Evolutionary conservation across 306 rosid genomes (phyloP).

Genomic region (Fagus crenata): DNA sequence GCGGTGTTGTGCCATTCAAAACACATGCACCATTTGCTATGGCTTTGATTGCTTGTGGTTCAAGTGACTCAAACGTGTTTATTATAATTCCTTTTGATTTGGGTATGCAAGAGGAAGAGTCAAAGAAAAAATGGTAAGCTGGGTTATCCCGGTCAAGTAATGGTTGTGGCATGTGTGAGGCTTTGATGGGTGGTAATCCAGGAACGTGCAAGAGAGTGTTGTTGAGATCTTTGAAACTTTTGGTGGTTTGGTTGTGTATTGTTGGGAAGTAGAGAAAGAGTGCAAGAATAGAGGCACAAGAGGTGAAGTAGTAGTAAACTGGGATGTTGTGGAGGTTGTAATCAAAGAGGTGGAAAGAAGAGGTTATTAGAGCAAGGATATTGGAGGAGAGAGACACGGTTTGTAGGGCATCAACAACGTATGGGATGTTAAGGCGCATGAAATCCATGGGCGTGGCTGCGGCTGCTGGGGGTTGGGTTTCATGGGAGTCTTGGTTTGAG

Average conservation of each 20-base stretch:
- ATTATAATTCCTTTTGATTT: conserved; percentile 10
- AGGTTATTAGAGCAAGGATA: conserved; percentile 21
- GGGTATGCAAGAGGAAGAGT: not conserved
- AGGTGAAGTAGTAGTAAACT: conserved; percentile 21
- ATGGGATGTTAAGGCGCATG: conserved; percentile 7
- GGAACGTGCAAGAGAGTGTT: conserved; percentile 8
- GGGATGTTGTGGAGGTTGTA: conserved; percentile 24
- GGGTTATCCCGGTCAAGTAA: conserved; percentile 13
- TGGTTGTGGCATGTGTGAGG: conserved; percentile 10
- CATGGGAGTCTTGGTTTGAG: not conserved
- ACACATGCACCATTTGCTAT: conserved; percentile 11
- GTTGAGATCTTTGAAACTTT: conserved; percentile 17
- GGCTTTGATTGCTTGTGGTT: conserved; percentile 2
- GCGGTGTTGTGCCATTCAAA: conserved; percentile 11
- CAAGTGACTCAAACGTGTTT: conserved; percentile 20
- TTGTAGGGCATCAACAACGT: conserved; percentile 8
- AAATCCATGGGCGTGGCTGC: not conserved
- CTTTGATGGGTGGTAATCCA: conserved; percentile 16
- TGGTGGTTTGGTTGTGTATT: conserved; percentile 24
- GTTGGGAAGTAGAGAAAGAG: conserved; percentile 27
- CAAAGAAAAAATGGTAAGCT: not conserved
- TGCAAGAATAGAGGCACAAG: conserved; percentile 22
- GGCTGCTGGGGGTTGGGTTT: not conserved
- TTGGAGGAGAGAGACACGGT: conserved; percentile 5
- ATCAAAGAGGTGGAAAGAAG: not conserved